Evolutionary conservation across 352 stramenopile species (phyloP).

Genomic region (Pythium sukuiense): DNA sequence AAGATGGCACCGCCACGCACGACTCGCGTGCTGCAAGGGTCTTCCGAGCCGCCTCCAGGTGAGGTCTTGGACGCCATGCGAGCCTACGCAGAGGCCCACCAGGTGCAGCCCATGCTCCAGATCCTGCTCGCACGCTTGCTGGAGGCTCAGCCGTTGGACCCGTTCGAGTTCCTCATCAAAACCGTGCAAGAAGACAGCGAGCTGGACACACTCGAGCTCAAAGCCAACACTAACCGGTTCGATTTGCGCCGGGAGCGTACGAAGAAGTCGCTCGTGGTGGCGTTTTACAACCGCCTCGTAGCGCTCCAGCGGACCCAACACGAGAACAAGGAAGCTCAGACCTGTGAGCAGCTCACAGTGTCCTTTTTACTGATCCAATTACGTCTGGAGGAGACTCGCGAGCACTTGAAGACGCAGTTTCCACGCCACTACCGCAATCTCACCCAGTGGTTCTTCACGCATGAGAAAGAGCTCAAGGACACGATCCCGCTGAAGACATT

Average conservation of each 20-base stretch:
- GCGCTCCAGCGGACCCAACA: conserved; percentile 54
- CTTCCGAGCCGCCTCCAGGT: conserved; percentile 23
- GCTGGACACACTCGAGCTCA: conserved; percentile 54
- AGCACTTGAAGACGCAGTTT: conserved; percentile 47
- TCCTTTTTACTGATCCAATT: conserved; percentile 52
- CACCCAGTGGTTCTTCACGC: conserved; percentile 38
- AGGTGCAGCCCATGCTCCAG: conserved; percentile 64
- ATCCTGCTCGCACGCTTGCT: conserved; percentile 58
- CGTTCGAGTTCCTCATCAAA: conserved; percentile 67
- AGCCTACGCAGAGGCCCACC: conserved; percentile 54
- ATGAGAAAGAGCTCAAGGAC: conserved; percentile 38
- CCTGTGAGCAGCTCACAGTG: conserved; percentile 34
- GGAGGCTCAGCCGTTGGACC: conserved; percentile 63
- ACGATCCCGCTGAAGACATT: conserved; percentile 41
- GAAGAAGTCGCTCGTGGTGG: conserved; percentile 51
- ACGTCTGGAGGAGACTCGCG: conserved; percentile 46
- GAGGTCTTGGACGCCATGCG: conserved; percentile 61
- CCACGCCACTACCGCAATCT: conserved; percentile 63
- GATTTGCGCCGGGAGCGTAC: conserved; percentile 64
- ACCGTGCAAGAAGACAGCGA: conserved; percentile 47
- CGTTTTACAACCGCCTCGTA: conserved; percentile 56
- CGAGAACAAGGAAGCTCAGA: conserved; percentile 30
- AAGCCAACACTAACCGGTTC: conserved; percentile 42
- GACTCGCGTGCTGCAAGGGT: conserved; percentile 32
- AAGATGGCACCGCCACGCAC: conserved; percentile 36